Percentiles rank a stretch among this genome's conserved stretches.
Evolutionary conservation across 495 filamentous ascomycete genomes (phyloP).

Genomic region (Penicillium waksmanii): DNA sequence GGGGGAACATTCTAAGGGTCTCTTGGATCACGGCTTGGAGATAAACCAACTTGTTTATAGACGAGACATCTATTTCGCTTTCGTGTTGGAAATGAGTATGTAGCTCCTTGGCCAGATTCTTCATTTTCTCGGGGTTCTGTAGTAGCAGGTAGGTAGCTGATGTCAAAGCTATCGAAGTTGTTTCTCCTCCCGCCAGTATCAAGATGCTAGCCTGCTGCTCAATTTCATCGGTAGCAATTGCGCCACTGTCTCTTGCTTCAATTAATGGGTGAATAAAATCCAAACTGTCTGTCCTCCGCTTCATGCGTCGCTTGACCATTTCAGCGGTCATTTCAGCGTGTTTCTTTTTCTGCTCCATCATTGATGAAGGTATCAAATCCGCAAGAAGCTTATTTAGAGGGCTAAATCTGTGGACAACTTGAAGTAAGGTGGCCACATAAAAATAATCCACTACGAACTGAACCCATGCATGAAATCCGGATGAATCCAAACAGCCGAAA

Average conservation of each 20-base stretch:
- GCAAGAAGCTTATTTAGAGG: neutral
- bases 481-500: conserved; percentile 2
- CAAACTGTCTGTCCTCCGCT: neutral
- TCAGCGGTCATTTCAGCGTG: neutral
- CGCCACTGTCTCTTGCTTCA: neutral
- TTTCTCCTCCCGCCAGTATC: conserved; percentile 1
- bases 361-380: neutral
- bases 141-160: conserved; percentile 6
- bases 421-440: conserved; percentile 1
- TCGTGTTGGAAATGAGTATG: neutral
- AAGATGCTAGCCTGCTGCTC: neutral
- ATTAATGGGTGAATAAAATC: neutral
- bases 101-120: neutral
- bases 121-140: conserved; percentile 1
- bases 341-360: neutral
- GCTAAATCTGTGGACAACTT: neutral
- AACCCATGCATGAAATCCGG: neutral
- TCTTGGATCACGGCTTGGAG: conserved; percentile 12
- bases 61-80: neutral
- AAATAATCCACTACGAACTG: neutral
- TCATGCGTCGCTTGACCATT: neutral
- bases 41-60: neutral
- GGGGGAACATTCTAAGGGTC: conserved; percentile 8
- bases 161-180: conserved; percentile 3
- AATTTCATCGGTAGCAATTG: neutral